Conservation (phyloP, 306 rosid species). For the Inga leiocalycina region DNA sequence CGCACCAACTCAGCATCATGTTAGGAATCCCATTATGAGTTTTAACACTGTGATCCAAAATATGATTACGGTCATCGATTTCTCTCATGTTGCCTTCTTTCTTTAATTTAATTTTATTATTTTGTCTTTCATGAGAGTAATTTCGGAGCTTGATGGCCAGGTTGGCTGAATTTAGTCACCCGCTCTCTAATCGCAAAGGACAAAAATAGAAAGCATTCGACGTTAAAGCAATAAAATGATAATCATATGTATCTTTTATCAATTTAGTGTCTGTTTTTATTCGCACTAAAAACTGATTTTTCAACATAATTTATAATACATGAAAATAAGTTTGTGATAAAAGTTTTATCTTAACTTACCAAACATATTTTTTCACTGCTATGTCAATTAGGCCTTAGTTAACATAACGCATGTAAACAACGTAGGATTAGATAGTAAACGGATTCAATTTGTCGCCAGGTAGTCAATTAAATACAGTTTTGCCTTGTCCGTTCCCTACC, state of each 20-base stretch:
- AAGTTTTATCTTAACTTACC: too few species aligned
- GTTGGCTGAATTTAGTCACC: conserved; percentile 23
- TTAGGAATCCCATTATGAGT: conserved; percentile 75
- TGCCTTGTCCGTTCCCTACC: conserved; percentile 24
- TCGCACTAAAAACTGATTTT: too few species aligned
- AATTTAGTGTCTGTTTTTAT: background rate
- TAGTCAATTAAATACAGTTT: conserved; percentile 19
- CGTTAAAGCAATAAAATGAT: conserved; percentile 31
- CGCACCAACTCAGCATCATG: conserved; percentile 73
- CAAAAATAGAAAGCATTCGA: conserved; percentile 33
- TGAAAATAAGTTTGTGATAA: too few species aligned
- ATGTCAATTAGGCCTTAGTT: too few species aligned
- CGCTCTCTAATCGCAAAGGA: conserved; percentile 38
- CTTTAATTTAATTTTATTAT: background rate
- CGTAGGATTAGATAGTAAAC: conserved; percentile 29
- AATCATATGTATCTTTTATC: conserved; percentile 6
- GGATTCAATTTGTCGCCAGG: conserved; percentile 47
- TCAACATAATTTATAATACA: too few species aligned
- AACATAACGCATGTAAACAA: conserved; percentile 5
- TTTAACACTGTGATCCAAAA: conserved; percentile 53
- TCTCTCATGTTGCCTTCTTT: conserved; percentile 50
- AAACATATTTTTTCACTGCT: too few species aligned
- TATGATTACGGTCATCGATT: conserved; percentile 58
- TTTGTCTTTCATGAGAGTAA: conserved; percentile 15
- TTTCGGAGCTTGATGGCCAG: conserved; percentile 8